phyloP scores from a whole-genome alignment of 2,329 filamentous ascomycete species.

The Pseudocercospora pini-densiflorae region DNA sequence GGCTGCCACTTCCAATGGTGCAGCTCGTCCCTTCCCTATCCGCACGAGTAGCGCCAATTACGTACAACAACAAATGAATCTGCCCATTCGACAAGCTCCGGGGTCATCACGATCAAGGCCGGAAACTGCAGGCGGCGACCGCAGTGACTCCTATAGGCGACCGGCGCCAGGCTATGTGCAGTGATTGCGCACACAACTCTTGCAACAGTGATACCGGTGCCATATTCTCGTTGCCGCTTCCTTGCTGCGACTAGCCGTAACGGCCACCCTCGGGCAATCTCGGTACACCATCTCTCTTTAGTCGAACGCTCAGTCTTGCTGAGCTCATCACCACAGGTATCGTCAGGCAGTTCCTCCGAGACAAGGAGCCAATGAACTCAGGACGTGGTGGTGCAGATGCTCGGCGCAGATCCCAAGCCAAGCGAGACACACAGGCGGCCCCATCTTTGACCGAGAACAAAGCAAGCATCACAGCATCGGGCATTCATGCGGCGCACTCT shows the following conservation, averaged over 20 bases:
- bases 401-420: slow-evolving; percentile 5
- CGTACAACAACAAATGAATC: slow-evolving; percentile 43
- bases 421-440: slow-evolving; percentile 5
- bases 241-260: neutral
- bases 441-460: slow-evolving; percentile 7
- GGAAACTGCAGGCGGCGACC: slow-evolving; percentile 35
- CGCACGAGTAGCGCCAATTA: slow-evolving; percentile 48
- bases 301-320: slow-evolving; percentile 1
- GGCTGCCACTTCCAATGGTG: slow-evolving; percentile 25
- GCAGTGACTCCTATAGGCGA: slow-evolving; percentile 33
- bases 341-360: slow-evolving; percentile 14
- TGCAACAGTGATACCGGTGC: neutral
- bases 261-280: neutral
- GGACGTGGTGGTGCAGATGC: neutral
- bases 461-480: slow-evolving; percentile 1
- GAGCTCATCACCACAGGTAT: neutral
- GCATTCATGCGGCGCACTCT: slow-evolving; percentile 2
- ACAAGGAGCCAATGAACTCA: slow-evolving; percentile 4
- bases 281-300: neutral
- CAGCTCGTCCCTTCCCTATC: slow-evolving; percentile 45
- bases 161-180: slow-evolving; percentile 34
- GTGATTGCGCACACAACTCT: slow-evolving; percentile 17
- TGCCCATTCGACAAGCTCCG: slow-evolving; percentile 52
- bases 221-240: slow-evolving; percentile 4
- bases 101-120: slow-evolving; percentile 30